Base-by-base conservation (phyloP, 306 rosid species). In the Prunus fruticosa region DNA sequence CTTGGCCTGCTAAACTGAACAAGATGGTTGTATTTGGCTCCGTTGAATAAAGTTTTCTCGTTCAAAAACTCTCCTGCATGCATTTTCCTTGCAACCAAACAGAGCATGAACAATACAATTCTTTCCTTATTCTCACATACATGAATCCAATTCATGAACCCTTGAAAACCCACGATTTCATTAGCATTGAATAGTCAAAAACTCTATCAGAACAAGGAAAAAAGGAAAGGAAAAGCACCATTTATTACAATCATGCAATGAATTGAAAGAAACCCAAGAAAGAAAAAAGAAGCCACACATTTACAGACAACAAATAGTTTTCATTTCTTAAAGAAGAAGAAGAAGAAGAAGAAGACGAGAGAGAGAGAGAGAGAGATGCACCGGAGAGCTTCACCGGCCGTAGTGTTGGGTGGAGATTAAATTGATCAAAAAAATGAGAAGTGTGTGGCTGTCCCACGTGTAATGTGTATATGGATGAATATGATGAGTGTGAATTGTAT, bases 11-110 rank as follows among this genome's bases (percentile, higher is more conserved):
- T 6, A 38, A 68, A 47, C 45, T 10, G 27, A 66, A 25, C 13
- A 30, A 66, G 27, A 57, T 15, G 10, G 18, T 45, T 54, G n/a
- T 56, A 12, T 56, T 3, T 19, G 41, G 5, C 64, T 30, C 18
- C 20, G 64, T 60, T 32, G 54, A 60, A 27, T 20, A 18, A 30
- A 60, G 5, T 20, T 69, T n/a, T 58, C 41, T 32, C 58, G 30
- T 32, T 50, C 23, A 18, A 14, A 14, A 6, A 3, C 5, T n/a
- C 8, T 30, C 41, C 12, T 27, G 69, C 76, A 69, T 64, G 69
- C 64, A 69, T 61, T 78, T 61, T 71, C 71, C 51, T 25, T 8
- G 23, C 34, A 78, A 78, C 64, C 81, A 71, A 78, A 30, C 78
- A 75, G 32, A 45, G 9, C 70, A 69, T 20, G 18, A 64, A 10